Conservation (phyloP, 768 basidiomycete genomes). For the Tricholoma saponaceum region DNA sequence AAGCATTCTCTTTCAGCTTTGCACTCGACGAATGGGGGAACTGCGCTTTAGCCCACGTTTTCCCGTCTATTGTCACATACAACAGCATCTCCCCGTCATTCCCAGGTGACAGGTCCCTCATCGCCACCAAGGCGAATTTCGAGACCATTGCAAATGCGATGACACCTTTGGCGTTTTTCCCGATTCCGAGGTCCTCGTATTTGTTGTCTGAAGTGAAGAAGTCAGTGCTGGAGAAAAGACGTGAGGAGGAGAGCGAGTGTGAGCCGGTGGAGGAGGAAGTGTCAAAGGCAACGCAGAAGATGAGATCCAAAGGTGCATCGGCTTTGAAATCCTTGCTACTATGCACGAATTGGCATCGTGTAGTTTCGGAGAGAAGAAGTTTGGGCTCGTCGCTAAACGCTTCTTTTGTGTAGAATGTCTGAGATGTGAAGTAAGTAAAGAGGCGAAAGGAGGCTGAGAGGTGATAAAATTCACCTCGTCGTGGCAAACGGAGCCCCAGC, state of each 20-base stretch:
- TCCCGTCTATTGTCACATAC: constrained; percentile 83
- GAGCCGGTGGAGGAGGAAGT: constrained; percentile 42
- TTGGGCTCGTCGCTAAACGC: constrained; percentile 64
- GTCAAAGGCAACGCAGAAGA: constrained; percentile 92
- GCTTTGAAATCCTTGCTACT: constrained; percentile 81
- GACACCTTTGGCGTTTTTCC: constrained; percentile 83
- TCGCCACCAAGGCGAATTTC: constrained; percentile 88
- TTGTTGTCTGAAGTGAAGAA: constrained; percentile 66
- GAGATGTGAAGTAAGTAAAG: constrained; percentile 7
- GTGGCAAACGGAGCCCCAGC: constrained; percentile 57
- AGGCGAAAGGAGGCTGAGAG: neutral
- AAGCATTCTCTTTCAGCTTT: constrained; percentile 82
- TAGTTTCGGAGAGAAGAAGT: constrained; percentile 64
- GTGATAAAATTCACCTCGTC: constrained; percentile 62
- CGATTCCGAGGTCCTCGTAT: constrained; percentile 85
- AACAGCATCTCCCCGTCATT: constrained; percentile 72
- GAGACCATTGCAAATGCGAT: constrained; percentile 89
- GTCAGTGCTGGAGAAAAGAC: constrained; percentile 81
- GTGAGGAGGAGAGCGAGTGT: constrained; percentile 53
- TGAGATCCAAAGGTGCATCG: constrained; percentile 64
- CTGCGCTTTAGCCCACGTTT: constrained; percentile 81
- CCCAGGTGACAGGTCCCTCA: constrained; percentile 60
- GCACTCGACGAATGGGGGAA: constrained; percentile 90
- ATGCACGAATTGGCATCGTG: constrained; percentile 87
- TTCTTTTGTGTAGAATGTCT: constrained; percentile 90